Evolutionary conservation across 2,329 filamentous ascomycete species (phyloP).

Genomic region (Albophoma yamanashiensis): DNA sequence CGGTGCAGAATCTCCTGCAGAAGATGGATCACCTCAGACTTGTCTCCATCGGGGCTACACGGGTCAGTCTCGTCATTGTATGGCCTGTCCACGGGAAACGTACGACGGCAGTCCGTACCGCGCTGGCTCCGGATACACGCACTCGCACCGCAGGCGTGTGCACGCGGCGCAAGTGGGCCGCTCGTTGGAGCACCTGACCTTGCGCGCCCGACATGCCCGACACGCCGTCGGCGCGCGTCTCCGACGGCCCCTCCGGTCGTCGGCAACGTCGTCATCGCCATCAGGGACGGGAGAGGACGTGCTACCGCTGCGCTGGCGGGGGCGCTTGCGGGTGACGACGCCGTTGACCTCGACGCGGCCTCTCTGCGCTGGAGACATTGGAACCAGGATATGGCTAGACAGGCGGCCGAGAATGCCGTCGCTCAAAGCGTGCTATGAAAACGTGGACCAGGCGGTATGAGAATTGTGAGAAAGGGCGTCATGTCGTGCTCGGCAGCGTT

Average conservation of each 20-base stretch:
- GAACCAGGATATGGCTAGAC: background rate
- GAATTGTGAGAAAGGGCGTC: background rate
- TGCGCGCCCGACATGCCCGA: background rate
- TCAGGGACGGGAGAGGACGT: background rate
- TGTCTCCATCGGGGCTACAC: background rate
- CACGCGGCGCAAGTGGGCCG: background rate
- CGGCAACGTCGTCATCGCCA: background rate
- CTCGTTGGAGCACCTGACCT: background rate
- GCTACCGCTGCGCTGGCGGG: background rate
- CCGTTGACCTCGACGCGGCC: background rate
- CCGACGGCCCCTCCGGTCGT: background rate
- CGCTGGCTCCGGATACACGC: background rate
- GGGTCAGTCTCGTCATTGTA: background rate
- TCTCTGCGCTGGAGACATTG: background rate
- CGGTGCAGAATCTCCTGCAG: slow-evolving; percentile 46
- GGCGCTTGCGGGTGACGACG: background rate
- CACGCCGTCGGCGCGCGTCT: background rate
- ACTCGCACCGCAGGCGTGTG: background rate
- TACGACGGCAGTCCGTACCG: background rate
- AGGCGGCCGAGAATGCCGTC: background rate
- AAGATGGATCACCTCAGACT: background rate
- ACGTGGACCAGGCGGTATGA: background rate
- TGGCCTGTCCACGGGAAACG: background rate
- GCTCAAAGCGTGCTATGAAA: background rate
- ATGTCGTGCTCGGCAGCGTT: background rate